These are phyloP conservation scores for Escovopsis weberi DNA, from an alignment of 2,329 filamentous ascomycete genomes.

Conservation along the genomic window DNA sequence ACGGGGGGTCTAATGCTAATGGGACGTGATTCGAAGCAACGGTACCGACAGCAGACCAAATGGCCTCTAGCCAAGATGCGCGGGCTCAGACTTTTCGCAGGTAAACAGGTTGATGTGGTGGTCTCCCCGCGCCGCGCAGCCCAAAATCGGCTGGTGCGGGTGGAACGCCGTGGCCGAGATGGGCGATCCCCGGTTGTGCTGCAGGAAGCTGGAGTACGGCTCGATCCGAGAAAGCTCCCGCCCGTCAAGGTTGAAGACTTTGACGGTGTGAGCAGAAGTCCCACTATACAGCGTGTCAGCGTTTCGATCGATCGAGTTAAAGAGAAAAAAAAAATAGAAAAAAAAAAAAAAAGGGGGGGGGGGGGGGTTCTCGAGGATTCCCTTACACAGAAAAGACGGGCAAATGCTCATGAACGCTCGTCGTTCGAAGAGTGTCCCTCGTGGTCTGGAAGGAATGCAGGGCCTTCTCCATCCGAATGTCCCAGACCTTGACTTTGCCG, in stretches of 20 bases:
- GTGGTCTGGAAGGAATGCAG: slow-evolving; percentile 62
- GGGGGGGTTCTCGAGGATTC: neutral
- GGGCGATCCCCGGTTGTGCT: slow-evolving; percentile 64
- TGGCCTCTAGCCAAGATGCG: slow-evolving; percentile 6
- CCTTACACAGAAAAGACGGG: slow-evolving; percentile 89
- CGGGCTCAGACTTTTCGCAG: slow-evolving; percentile 39
- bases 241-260: slow-evolving; percentile 82
- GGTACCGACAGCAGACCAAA: no score
- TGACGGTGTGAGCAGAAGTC: slow-evolving; percentile 74
- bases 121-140: slow-evolving; percentile 73
- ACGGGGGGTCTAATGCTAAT: neutral
- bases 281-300: slow-evolving; percentile 39
- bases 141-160: slow-evolving; percentile 83
- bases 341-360: neutral
- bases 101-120: slow-evolving; percentile 82
- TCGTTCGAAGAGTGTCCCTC: slow-evolving; percentile 62
- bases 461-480: slow-evolving; percentile 74
- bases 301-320: neutral
- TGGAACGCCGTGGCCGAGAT: slow-evolving; percentile 90
- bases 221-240: slow-evolving; percentile 69
- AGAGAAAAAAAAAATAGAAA: no score
- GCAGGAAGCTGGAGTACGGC: slow-evolving; percentile 78
- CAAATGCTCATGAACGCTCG: slow-evolving; percentile 89
- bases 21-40: no score
- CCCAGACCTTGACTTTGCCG: slow-evolving; percentile 91